Evolutionary conservation across 257 asterid genomes (phyloP), one percentile per base, ranked within the genome.

Genomic region (Vinca minor): DNA sequence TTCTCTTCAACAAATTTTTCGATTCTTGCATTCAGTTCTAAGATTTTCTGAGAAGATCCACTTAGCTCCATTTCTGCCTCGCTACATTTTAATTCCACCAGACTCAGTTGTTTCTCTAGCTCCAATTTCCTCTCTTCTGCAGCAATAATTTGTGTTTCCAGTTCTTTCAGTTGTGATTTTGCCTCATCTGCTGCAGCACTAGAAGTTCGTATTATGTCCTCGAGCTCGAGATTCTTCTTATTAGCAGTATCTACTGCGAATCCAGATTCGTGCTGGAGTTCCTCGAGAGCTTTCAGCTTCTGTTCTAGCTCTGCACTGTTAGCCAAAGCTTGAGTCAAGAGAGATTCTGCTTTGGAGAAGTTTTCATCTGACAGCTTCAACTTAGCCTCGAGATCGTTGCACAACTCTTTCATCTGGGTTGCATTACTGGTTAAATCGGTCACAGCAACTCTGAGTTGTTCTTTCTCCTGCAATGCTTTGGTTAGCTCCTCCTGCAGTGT

Each of bases 361-460:
- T 88, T 86, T 41, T 91, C 94, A 23, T 89, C 94, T 0, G 98
- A 89, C 42, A 68, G 74, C 78, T 82, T 82, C 91, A 87, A 68
- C 83, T 81, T 87, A 13, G 80, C 85, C 76, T 92, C 95, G 18
- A 92, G 95, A 20, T 85, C 94, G 67, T 71, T 73, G 76, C 87
- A 82, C 42, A 85, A 48, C 71, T 84, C 94, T 81, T 89, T 89
- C 88, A 85, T 68, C 75, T 77, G 86, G 66, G 70, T 64, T 53
- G 70, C 62, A 60, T 80, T 78, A 35, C 64, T 81, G 28, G 81
- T 89, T 25, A 84, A 74, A 63, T 87, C 87, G 36, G 85, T 62
- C 21, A 87, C 81, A 59, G 79, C 80, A 59, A 79, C 85, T 73
- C 87, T 91, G 50, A 89, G 79, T 21, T 54, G 74, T 79, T 68